phyloP scores from a whole-genome alignment of 176 grass and related monocot genomes.

The Carex myosuroides region DNA sequence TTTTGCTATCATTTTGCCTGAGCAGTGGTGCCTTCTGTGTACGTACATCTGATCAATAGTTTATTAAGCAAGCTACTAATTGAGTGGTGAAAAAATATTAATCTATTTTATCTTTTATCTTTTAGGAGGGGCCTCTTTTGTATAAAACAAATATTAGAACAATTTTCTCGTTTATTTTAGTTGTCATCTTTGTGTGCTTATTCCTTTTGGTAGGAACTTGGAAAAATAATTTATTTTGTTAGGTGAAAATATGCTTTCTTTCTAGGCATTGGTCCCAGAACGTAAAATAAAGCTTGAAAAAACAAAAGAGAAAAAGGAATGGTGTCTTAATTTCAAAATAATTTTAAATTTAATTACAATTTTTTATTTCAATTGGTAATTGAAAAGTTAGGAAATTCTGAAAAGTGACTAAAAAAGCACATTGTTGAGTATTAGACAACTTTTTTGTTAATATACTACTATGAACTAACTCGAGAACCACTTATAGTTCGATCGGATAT shows the following conservation, averaged over 20 bases:
- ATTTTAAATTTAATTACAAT: neutral
- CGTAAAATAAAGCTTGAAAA: no score
- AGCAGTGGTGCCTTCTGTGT: neutral
- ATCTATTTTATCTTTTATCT: neutral
- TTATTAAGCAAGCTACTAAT: neutral
- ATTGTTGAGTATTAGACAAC: no score
- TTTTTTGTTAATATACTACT: no score
- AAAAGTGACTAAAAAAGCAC: neutral
- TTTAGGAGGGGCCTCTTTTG: neutral
- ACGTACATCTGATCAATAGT: neutral
- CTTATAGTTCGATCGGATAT: no score
- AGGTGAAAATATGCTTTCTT: neutral
- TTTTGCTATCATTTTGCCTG: slow-evolving; percentile 30
- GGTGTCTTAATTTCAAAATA: neutral
- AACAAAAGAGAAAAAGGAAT: neutral
- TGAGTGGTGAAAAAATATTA: neutral
- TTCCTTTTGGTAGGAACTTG: neutral
- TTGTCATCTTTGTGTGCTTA: neutral
- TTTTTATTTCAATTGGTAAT: neutral
- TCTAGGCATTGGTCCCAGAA: neutral
- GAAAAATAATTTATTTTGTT: neutral
- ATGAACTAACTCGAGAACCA: no score
- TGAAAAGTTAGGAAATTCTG: neutral
- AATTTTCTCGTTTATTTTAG: neutral
- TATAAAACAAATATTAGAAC: neutral